phyloP scores from a whole-genome alignment of 2,329 filamentous ascomycete species.

The Apiospora rasikravindrae region DNA sequence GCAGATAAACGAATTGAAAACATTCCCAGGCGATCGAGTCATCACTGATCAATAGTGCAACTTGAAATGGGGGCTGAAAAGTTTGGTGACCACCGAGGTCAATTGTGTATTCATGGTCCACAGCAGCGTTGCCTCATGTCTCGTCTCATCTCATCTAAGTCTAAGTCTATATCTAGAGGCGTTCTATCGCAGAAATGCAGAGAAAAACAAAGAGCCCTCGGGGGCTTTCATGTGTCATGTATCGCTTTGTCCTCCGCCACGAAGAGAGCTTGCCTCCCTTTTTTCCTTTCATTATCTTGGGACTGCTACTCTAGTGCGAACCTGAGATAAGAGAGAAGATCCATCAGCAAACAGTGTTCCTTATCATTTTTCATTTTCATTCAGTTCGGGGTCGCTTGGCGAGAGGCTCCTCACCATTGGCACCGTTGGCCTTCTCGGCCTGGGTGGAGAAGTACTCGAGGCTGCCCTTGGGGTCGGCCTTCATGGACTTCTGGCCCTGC shows the following conservation, averaged over 20 bases:
- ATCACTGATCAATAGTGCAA: not conserved
- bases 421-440: slow-evolving; percentile 10
- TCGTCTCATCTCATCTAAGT: slow-evolving; percentile 17
- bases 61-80: not conserved
- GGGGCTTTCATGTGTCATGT: not conserved
- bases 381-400: slow-evolving; percentile 11
- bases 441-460: slow-evolving; percentile 51
- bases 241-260: not conserved
- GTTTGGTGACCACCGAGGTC: not conserved
- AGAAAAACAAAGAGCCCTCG: slow-evolving; percentile 1
- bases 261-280: not conserved
- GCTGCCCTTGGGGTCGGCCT: slow-evolving; percentile 57
- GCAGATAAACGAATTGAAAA: not conserved
- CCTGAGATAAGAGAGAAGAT: not conserved
- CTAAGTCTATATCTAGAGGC: slow-evolving; percentile 8
- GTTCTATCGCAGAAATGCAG: slow-evolving; percentile 12
- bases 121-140: slow-evolving; percentile 16
- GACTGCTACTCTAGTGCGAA: slow-evolving; percentile 8
- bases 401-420: slow-evolving; percentile 10
- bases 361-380: not conserved
- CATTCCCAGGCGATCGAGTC: not conserved
- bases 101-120: slow-evolving; percentile 16
- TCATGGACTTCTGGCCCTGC: slow-evolving; percentile 53
- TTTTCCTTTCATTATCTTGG: not conserved
- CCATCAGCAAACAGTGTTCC: slow-evolving; percentile 15